Base-by-base conservation (phyloP, 140 eudicot species). In the Bidens hawaiensis region DNA sequence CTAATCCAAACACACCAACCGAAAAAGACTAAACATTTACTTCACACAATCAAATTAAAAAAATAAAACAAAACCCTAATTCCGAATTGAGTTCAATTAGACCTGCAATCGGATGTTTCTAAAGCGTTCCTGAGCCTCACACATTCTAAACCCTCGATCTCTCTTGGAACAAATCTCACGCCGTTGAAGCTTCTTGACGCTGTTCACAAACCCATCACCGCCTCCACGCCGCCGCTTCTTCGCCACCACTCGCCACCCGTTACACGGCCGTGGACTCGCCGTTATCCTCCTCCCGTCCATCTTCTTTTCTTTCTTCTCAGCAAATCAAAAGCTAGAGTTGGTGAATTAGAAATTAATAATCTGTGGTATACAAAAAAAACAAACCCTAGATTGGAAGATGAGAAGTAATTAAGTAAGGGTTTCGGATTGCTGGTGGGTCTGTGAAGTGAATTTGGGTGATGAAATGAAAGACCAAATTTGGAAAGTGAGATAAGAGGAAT, bases 281-380 rank as follows among this genome's bases (percentile, higher is more conserved):
- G 94, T 65, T 10, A 86, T 86, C 65, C 94, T 77, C 80, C 94
- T 65, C n/a, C 95, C 95, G 45, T 90, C 97, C 97, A 90, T 90
- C 55, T n/a, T n/a, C n/a, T n/a, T n/a, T 15, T n/a, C n/a, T n/a
- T n/a, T n/a, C n/a, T n/a, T n/a, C n/a, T n/a, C n/a, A n/a, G n/a
- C n/a, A n/a, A n/a, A n/a, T n/a, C n/a, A n/a, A n/a, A n/a, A n/a
- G n/a, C n/a, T n/a, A n/a, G n/a, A n/a, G n/a, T n/a, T n/a, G n/a
- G n/a, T n/a, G n/a, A n/a, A n/a, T n/a, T n/a, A n/a, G n/a, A n/a
- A n/a, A n/a, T n/a, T n/a, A n/a, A n/a, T n/a, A n/a, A n/a, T n/a
- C n/a, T n/a, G n/a, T n/a, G n/a, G n/a, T n/a, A n/a, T n/a, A n/a
- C n/a, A n/a, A n/a, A n/a, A n/a, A n/a, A n/a, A n/a, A n/a, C n/a